Evolutionary conservation across 305 asterid genomes (phyloP).

Genomic region (Fraxinus latifolia): DNA sequence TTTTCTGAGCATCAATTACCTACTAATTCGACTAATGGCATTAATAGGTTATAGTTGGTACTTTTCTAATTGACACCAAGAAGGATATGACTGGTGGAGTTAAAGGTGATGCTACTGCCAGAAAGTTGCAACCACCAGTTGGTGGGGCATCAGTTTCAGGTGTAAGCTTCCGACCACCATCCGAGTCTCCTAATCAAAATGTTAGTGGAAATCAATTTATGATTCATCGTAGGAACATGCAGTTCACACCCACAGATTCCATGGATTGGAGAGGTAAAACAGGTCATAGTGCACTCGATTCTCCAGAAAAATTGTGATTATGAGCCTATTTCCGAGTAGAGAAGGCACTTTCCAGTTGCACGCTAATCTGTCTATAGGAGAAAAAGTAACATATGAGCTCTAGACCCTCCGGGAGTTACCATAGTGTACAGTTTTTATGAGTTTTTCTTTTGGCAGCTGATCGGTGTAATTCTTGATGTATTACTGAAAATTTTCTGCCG

Average conservation of each 20-base stretch:
- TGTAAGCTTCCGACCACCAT: constrained; percentile 36
- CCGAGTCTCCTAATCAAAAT: constrained; percentile 41
- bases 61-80: constrained; percentile 43
- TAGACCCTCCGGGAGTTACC: neutral
- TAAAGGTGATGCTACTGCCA: constrained; percentile 11
- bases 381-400: neutral
- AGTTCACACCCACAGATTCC: constrained; percentile 32
- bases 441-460: neutral
- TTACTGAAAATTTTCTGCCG: neutral
- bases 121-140: constrained; percentile 40
- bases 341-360: neutral
- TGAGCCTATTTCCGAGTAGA: constrained; percentile 32
- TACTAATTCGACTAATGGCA: neutral
- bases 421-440: neutral
- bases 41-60: constrained; percentile 46
- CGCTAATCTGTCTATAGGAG: neutral
- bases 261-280: constrained; percentile 38
- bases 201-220: constrained; percentile 44
- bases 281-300: constrained; percentile 19
- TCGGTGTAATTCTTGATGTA: neutral
- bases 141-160: constrained; percentile 40
- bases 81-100: constrained; percentile 22
- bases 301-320: constrained; percentile 47
- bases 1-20: neutral
- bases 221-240: constrained; percentile 34